Base-by-base conservation (phyloP, 495 filamentous ascomycete genomes). In the Pyronema omphalodes region DNA sequence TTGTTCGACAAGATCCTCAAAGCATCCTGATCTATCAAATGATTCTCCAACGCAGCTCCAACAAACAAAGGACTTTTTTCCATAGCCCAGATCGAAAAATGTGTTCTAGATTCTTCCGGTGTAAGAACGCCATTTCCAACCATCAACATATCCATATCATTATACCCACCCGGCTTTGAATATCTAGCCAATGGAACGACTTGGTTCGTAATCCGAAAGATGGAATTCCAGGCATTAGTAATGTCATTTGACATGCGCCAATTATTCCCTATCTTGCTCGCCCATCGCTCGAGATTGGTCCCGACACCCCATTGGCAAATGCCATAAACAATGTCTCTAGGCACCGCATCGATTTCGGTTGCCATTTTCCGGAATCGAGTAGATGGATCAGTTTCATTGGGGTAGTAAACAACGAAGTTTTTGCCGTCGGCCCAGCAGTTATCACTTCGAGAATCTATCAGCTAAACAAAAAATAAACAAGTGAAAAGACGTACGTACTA, bases 71-170 rank as follows among this genome's bases (percentile, higher is more conserved):
- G 74, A 11, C 71, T 75, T 60, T 79, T 79, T 52, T 73, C 59
- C 29, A 76, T 73, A 44, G 73, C 73, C 76, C 76, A 80, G 44
- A 80, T 60, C 1, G 70, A 70, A 55, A 80, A 77, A 60, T 79
- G 77, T 0, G 73, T 71, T 39, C 70, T 67, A 23, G 75, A 70
- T 56, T 76, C 70, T 54, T 63, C 54, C 29, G 56, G 48, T 1
- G 60, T 62, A 8, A 67, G 39, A n/a, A 57, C 62, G 5, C 60
- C 59, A 40, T 67, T 67, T 5, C 67, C 67, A 39, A 68, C 60
- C 61, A 73, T 69, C 14, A 77, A 59, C 75, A 77, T 78, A 47
- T 78, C 75, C 53, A 76, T 67, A 61, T 78, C 74, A 9, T 74
- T 73, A 66, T 71, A 74, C 44, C 71, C 70, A 9, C 73, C 73